Conservation (phyloP, 345 rosid species). For the thale cress (Arabidopsis thaliana) region TAIR10.1 NC_003070.9:2374001-2374500, state of each 20-base stretch:
- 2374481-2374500: conserved; percentile 39
- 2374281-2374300: neutral
- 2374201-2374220: conserved; percentile 21
- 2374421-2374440: conserved; percentile 26
- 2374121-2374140: conserved; percentile 53
- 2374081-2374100: conserved; percentile 67
- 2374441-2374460: conserved; percentile 33
- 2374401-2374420: conserved; percentile 5
- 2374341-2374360: conserved; percentile 31
- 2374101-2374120: conserved; percentile 67
- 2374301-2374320: conserved; percentile 4
- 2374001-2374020: conserved; percentile 83
- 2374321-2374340: conserved; percentile 20
- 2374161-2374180: conserved; percentile 50
- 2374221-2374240: conserved; percentile 2
- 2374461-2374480: conserved; percentile 37
- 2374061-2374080: conserved; percentile 56
- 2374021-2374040: conserved; percentile 62
- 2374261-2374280: conserved; percentile 10
- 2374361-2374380: conserved; percentile 16
- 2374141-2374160: conserved; percentile 24
- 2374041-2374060: conserved; percentile 60
- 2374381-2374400: conserved; percentile 24
- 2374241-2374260: neutral
- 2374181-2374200: conserved; percentile 78